Evolutionary conservation across 192 early-diverging fungal genomes (phyloP), one percentile per base, ranked within the genome.

Genomic region (Rhizophagus prolifer): DNA sequence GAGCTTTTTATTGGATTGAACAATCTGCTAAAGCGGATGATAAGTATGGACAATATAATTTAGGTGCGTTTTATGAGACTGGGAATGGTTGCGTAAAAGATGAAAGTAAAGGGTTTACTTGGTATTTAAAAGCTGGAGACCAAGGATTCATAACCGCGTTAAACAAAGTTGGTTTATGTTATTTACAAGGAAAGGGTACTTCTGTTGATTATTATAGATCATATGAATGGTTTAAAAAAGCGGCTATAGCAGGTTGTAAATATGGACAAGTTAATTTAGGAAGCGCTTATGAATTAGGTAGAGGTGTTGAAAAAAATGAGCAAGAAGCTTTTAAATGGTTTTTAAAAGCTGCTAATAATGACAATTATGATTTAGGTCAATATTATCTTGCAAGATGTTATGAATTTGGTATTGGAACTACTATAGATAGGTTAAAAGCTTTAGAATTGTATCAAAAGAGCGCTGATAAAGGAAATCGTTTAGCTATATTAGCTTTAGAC

Each of bases 51-150:
- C 90, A 94, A 47, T 94, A 94, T 78, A 90, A 91, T 58, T 85
- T 95, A 16, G 94, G 94, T 16, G 90, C 90, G 72, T 84, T 91
- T 58, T 94, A 90, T 74, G 94, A 94, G 74, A 91, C 93, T 84
- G 94, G 93, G 6, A 84, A 91, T 28, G 94, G 94, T 1, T 54
- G 50, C 12, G 19, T 7, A 54, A 54, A 54, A 21, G 50, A 54
- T 54, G 50, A 54, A 54, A 54, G 50, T 54, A 54, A 21, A 21
- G 50, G 50, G 16, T 54, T 54, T 19, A 7, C 50, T 5, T 54
- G 50, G 50, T 54, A 54, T 19, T 7, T 54, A 54, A 54, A 54
- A 54, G 50, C 50, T 5, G 50, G 16, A 7, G 50, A 54, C 21
- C 50, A 54, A 21, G 50, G 50, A 54, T 21, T 54, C 6, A 21